These are phyloP conservation scores for Cladophialophora yegresii DNA, from an alignment of 2,329 filamentous ascomycete genomes.

Conservation along the genomic window DNA sequence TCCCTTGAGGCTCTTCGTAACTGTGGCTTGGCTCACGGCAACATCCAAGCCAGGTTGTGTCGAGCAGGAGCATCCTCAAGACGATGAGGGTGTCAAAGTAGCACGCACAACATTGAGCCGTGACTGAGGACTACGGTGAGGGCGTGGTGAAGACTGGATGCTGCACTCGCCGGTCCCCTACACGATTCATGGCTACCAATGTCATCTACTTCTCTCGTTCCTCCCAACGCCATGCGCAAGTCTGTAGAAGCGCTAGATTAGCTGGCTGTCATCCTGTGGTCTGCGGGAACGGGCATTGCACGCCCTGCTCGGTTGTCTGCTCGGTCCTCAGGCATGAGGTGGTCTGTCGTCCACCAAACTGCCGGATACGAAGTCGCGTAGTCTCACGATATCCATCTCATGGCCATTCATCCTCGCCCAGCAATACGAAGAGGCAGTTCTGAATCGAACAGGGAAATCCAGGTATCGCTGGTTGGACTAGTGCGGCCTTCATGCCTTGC, in stretches of 20 bases:
- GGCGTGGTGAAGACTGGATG: not conserved
- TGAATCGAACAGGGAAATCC: not conserved
- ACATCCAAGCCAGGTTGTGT: not conserved
- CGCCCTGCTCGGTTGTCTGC: not conserved
- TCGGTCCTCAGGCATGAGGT: not conserved
- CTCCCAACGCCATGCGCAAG: not conserved
- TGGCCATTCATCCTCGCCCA: not conserved
- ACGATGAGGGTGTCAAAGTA: not conserved
- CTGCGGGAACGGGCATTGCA: not conserved
- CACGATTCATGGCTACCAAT: not conserved
- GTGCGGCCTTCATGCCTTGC: not conserved
- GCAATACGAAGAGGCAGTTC: not conserved
- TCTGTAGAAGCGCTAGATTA: not conserved
- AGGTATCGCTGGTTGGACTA: not conserved
- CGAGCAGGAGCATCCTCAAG: not conserved
- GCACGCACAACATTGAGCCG: not conserved
- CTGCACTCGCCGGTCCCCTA: not conserved
- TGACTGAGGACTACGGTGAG: not conserved
- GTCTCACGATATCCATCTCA: constrained; percentile 2
- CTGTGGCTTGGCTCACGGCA: not conserved
- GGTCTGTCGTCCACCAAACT: not conserved
- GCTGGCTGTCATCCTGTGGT: constrained; percentile 1
- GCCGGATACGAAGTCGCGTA: not conserved
- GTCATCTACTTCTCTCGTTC: not conserved
- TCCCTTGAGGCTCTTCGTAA: constrained; percentile 1